Conservation (phyloP, 495 filamentous ascomycete genomes). For the Neurospora intermedia region DNA sequence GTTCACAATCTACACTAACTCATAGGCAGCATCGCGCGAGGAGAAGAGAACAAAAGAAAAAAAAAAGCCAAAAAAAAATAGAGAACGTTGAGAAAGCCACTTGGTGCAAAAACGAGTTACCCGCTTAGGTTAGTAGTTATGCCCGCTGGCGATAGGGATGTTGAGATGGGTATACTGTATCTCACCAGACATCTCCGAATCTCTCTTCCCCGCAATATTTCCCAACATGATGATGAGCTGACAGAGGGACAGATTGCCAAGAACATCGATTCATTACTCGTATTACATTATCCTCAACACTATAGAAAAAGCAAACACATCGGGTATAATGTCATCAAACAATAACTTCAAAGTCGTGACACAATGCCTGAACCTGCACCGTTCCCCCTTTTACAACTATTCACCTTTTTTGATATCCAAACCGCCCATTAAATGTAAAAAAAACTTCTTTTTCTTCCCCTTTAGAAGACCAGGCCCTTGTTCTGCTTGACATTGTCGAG, state of each 20-base stretch:
- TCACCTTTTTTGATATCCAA: neutral
- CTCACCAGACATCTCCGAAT: neutral
- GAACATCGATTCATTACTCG: neutral
- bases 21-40: neutral
- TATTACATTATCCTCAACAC: neutral
- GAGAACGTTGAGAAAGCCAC: neutral
- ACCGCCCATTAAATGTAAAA: neutral
- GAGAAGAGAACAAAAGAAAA: neutral
- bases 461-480: conserved; percentile 17
- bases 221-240: neutral
- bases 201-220: neutral
- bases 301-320: neutral
- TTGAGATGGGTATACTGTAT: neutral
- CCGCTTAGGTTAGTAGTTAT: neutral
- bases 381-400: neutral
- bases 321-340: neutral
- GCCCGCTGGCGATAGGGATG: neutral
- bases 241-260: neutral
- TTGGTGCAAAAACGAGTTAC: neutral
- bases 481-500: conserved; percentile 42
- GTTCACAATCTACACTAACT: neutral
- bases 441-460: neutral
- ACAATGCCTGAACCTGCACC: neutral
- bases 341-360: neutral
- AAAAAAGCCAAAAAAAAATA: neutral